Percentiles rank a stretch among this genome's conserved stretches.
phyloP scores from a whole-genome alignment of 2,329 filamentous ascomycete species.

The Trichoderma sp. region DNA sequence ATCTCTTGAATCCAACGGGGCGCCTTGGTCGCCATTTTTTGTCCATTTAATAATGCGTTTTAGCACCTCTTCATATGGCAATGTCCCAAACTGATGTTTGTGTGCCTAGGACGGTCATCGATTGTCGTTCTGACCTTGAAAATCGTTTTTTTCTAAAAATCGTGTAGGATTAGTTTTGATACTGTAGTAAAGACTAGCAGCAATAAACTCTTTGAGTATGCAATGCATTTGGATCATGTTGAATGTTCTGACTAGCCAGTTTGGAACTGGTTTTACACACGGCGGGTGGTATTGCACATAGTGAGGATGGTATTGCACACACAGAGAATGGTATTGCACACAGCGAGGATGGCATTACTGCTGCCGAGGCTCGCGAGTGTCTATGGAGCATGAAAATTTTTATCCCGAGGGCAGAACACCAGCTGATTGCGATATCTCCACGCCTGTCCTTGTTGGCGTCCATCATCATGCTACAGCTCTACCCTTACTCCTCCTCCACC shows the following conservation, averaged over 20 bases:
- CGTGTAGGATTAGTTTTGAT: constrained; percentile 16
- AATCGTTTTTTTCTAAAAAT: constrained; percentile 1
- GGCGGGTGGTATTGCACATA: not conserved
- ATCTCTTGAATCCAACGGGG: constrained; percentile 11
- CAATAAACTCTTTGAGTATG: not conserved
- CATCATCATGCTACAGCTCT: not conserved
- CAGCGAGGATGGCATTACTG: not conserved
- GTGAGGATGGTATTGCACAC: not conserved
- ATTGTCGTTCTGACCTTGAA: constrained; percentile 11
- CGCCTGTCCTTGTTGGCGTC: not conserved
- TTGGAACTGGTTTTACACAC: not conserved
- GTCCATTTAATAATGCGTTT: constrained; percentile 3
- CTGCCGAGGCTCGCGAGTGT: not conserved
- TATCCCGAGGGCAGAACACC: no score
- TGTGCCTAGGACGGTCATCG: constrained; percentile 18
- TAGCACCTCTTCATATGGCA: constrained; percentile 15
- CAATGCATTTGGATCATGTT: not conserved
- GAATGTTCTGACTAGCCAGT: not conserved
- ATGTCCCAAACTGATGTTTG: constrained; percentile 21
- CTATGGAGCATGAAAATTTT: not conserved
- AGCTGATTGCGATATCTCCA: not conserved
- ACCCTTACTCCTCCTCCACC: not conserved
- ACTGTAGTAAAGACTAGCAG: constrained; percentile 10
- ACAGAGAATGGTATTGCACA: not conserved
- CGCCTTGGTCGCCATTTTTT: constrained; percentile 18